A percentile compares a stretch with the other conserved stretches of the same genome.
Conservation (phyloP, 176 grass and related monocot genomes). For the Eremochloa ophiuroides region DNA sequence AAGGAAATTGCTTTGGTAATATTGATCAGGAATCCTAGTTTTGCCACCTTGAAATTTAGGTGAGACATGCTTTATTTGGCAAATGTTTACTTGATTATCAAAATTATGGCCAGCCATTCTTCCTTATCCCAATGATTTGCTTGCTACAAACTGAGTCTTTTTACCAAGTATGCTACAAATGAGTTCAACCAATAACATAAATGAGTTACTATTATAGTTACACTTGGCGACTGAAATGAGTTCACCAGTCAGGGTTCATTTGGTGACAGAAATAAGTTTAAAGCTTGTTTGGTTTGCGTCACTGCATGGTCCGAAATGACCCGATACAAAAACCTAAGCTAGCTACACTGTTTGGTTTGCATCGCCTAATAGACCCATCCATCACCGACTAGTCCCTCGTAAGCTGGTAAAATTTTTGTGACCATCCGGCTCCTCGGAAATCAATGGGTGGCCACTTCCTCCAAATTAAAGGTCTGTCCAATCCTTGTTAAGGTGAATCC, state of each 20-base stretch:
- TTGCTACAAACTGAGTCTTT: neutral
- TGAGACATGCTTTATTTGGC: neutral
- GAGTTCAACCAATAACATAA: too few species aligned
- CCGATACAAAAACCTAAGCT: neutral
- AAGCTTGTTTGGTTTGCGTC: neutral
- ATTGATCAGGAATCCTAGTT: neutral
- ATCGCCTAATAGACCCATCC: neutral
- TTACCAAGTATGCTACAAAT: neutral
- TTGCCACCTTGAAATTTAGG: slow-evolving; percentile 3
- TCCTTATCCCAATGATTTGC: neutral
- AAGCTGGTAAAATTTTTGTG: neutral
- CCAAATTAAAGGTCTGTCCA: neutral
- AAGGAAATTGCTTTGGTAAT: neutral
- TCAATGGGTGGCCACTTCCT: neutral
- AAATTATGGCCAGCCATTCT: neutral
- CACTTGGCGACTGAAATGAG: too few species aligned
- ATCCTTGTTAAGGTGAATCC: neutral
- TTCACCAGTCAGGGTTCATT: slow-evolving; percentile 3
- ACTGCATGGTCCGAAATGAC: neutral
- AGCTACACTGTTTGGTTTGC: neutral
- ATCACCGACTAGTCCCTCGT: neutral
- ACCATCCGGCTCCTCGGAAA: neutral
- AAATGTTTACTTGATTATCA: slow-evolving; percentile 22
- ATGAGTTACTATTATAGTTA: too few species aligned
- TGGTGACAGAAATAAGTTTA: neutral